Evolutionary conservation across 352 stramenopile species (phyloP), one percentile per base, ranked within the genome.

Genomic region (Phytophthora pluvialis): DNA sequence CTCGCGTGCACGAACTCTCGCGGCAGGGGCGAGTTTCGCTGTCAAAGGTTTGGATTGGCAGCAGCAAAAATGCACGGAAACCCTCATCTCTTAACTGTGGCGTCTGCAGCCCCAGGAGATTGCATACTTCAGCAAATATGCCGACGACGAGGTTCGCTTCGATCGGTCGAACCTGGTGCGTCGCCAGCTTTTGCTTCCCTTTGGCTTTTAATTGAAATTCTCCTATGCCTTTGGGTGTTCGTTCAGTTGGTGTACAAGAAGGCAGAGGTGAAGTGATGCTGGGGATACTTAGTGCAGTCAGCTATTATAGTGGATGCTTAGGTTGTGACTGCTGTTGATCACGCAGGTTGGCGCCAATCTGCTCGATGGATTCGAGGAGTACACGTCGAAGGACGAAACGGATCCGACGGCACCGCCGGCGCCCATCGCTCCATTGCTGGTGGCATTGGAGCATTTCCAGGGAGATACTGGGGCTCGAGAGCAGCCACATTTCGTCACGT

Each of bases 131-230:
- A 93, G 85, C 61, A 89, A 83, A 66, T 78, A 73, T 32, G 59
- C 43, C 3, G 62, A 78, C n/a, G 67, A 67, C 6, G 21, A 64
- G 9, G 71, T 93, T 11, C 50, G 57, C 21, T 93, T 89, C 29
- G 80, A 91, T 48, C 73, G 74, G 4, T 89, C 78, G 3, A 88
- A 90, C 45, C 29, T 93, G 79, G 85, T 91, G 48, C 29, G 75
- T 42, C 6, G 7, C 43, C 3, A 0, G n/a, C 3, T 11, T n/a
- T 57, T 28, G 38, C 29, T 10, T 21, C 25, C 28, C 13, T 49
- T 49, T 33, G 7, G 39, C 31, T 28, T 46, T 15, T 32, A 65
- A 28, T 35, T 50, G 33, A 48, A 36, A 6, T 51, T 45, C 38
- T 35, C 21, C 0, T 45, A 21, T 52, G 13, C 8, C 46, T 16